Base-by-base conservation (phyloP, 345 rosid genomes). In the Sonneratia alba region DNA sequence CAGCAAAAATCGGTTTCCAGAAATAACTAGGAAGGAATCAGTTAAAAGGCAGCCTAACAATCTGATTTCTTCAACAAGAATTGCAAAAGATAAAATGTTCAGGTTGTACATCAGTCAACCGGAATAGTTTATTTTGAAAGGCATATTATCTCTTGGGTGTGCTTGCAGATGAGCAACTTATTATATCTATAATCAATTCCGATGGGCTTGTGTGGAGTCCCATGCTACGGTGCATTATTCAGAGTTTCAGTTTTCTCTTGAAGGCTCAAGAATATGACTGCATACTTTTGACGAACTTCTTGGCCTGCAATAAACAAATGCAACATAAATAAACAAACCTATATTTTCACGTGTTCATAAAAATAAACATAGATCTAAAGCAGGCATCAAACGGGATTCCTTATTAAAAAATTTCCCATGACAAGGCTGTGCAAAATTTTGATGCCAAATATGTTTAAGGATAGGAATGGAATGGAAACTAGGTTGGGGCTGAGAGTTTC, bases 261-360 rank as follows among this genome's bases (percentile, higher is more conserved):
- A 51, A 74, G 45, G 61, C 70, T 86, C 81, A 68, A 11, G 96
- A 72, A 27, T 27, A 27, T 49, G 96, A 86, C 79, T 89, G 87
- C 24, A 86, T 67, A 42, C 70, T 77, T 64, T 68, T 81, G 57
- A 86, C 89, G 75, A 83, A 76, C 40, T 85, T 87, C 78, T 89
- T 87, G 0, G 89, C 96, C 96, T 89, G 87, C 62, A 34, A 73
- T 27, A 32, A 67, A 71, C 62, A 24, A 18, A 68, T 36, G 36
- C 53, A 72, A 16, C 21, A 59, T 9, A n/a, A 47, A 37, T 51
- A 16, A 65, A 19, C n/a, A 64, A 21, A 42, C 45, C 45, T 42
- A 42, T 9, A 42, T 1, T 42, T 42, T 42, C 45, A 42, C 45
- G 3, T 42, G 45, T 42, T 42, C 10, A 42, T 47, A 47, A n/a